Percentiles rank a stretch among this genome's conserved stretches.
Evolutionary conservation across 2,329 filamentous ascomycete genomes (phyloP).

Genomic region (Fusarium cicatricum): DNA sequence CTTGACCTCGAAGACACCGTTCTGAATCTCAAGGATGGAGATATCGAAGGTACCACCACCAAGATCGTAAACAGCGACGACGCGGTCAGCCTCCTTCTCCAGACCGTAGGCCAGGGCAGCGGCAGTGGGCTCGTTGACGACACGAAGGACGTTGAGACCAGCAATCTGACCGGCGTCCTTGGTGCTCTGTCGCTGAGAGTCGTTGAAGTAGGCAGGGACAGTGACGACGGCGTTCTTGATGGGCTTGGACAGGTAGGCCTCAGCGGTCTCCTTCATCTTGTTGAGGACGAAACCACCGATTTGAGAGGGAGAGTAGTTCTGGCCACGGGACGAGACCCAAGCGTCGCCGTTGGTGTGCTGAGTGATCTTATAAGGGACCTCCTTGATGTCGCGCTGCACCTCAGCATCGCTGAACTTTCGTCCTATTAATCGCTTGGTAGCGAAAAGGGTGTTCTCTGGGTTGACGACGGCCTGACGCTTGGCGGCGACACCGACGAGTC

Average conservation of each 20-base stretch:
- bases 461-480: slow-evolving; percentile 99
- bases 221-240: slow-evolving; percentile 97
- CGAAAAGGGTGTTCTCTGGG: slow-evolving; percentile 97
- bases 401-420: slow-evolving; percentile 94
- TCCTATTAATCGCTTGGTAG: slow-evolving; percentile 98
- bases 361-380: slow-evolving; percentile 98
- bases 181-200: slow-evolving; percentile 96
- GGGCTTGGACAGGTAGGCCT: slow-evolving; percentile 88
- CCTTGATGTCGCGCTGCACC: slow-evolving; percentile 96
- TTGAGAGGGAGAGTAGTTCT: slow-evolving; percentile 98
- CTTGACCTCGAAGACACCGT: slow-evolving; percentile 98
- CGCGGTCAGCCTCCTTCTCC: slow-evolving; percentile 89
- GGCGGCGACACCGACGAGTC: slow-evolving; percentile 94
- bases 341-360: slow-evolving; percentile 97
- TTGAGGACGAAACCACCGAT: slow-evolving; percentile 95
- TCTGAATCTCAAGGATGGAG: slow-evolving; percentile 95
- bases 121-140: slow-evolving; percentile 97
- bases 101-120: slow-evolving; percentile 95
- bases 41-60: slow-evolving; percentile 99
- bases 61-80: slow-evolving; percentile 96
- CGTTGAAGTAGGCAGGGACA: slow-evolving; percentile 98
- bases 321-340: slow-evolving; percentile 90
- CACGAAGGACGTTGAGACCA: slow-evolving; percentile 94
- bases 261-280: slow-evolving; percentile 99
- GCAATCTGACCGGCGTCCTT: slow-evolving; percentile 98